These are phyloP conservation scores for Penicillium macrosclerotiorum DNA, from an alignment of 495 filamentous ascomycete species.

Conservation along the genomic window DNA sequence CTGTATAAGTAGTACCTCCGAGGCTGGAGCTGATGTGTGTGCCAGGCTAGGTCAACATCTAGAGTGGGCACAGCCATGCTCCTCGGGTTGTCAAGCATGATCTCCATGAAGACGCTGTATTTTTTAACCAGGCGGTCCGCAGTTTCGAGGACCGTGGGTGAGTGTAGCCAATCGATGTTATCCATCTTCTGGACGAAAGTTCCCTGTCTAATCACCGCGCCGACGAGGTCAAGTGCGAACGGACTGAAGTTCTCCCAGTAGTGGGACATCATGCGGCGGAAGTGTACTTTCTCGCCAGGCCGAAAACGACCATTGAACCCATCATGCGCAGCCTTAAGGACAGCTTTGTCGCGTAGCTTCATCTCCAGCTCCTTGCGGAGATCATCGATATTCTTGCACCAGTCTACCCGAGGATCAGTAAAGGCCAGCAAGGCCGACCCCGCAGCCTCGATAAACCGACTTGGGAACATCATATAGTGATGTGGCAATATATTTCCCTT, in stretches of 20 bases:
- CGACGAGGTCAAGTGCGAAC: slow-evolving; percentile 72
- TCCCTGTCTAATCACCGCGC: slow-evolving; percentile 76
- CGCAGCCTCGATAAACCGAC: slow-evolving; percentile 48
- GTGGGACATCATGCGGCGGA: slow-evolving; percentile 73
- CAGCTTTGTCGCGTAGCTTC: slow-evolving; percentile 12
- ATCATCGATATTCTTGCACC: slow-evolving; percentile 15
- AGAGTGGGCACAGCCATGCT: slow-evolving; percentile 73
- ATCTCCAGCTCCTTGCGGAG: slow-evolving; percentile 13
- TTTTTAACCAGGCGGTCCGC: slow-evolving; percentile 65
- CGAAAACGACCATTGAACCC: not conserved
- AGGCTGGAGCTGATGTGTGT: slow-evolving; percentile 61
- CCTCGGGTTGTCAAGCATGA: slow-evolving; percentile 56
- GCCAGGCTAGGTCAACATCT: slow-evolving; percentile 83
- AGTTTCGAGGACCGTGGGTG: slow-evolving; percentile 59
- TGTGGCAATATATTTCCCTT: not conserved
- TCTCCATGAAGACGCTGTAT: slow-evolving; percentile 65
- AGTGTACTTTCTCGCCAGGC: slow-evolving; percentile 40
- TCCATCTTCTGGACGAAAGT: slow-evolving; percentile 81
- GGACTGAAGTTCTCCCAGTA: slow-evolving; percentile 74
- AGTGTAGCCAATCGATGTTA: slow-evolving; percentile 72
- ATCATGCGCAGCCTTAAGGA: slow-evolving; percentile 2
- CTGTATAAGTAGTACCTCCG: slow-evolving; percentile 57
- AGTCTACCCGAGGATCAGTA: slow-evolving; percentile 21
- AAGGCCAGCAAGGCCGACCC: slow-evolving; percentile 36
- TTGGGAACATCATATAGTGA: slow-evolving; percentile 52